phyloP scores from a whole-genome alignment of 2,329 filamentous ascomycete species.

The Diaporthe sp. region DNA sequence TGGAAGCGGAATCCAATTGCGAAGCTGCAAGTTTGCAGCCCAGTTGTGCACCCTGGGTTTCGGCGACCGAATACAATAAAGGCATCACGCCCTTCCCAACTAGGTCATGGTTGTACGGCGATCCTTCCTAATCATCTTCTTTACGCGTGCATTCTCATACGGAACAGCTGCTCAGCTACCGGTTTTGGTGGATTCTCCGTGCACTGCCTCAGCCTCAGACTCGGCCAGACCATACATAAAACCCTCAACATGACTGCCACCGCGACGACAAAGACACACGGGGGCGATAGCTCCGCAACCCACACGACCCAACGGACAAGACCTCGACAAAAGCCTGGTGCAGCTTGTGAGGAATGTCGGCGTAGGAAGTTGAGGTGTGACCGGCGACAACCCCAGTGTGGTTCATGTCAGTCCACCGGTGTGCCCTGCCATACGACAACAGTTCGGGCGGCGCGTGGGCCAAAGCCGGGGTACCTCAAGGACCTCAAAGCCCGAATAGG shows the following conservation, averaged over 20 bases:
- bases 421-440: constrained; percentile 18
- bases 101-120: constrained; percentile 2
- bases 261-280: background rate
- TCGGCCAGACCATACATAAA: background rate
- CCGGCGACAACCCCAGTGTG: constrained; percentile 31
- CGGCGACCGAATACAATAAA: constrained; percentile 22
- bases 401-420: constrained; percentile 9
- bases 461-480: constrained; percentile 38
- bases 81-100: constrained; percentile 21
- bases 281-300: background rate
- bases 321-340: constrained; percentile 14
- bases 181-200: constrained; percentile 14
- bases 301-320: constrained; percentile 11
- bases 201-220: constrained; percentile 8
- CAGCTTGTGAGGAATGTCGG: constrained; percentile 24
- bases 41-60: background rate
- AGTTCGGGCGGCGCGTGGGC: constrained; percentile 33
- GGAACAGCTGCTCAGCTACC: constrained; percentile 5
- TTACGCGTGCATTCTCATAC: background rate
- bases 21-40: background rate
- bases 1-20: constrained; percentile 13
- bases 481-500: constrained; percentile 40
- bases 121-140: constrained; percentile 15
- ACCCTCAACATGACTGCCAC: background rate
- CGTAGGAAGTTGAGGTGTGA: constrained; percentile 28